Conservation (phyloP, 2,329 filamentous ascomycete species). For the Xylariaceae sp. region DNA sequence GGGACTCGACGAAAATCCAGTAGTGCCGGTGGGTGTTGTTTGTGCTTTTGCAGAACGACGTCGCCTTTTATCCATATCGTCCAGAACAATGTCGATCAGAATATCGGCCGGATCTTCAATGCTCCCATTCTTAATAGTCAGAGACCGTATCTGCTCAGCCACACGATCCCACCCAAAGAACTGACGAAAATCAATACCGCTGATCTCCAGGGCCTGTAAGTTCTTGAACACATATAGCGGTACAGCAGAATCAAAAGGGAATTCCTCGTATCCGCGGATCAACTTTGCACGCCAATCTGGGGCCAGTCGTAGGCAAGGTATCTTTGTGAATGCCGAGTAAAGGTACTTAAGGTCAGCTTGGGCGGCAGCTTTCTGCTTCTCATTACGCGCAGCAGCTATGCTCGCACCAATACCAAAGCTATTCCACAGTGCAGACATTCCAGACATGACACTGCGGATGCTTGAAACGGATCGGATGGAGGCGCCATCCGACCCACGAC, state of each 20-base stretch:
- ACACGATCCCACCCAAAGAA: slow-evolving; percentile 97
- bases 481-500: slow-evolving; percentile 75
- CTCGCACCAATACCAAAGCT: slow-evolving; percentile 78
- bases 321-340: slow-evolving; percentile 98
- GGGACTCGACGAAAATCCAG: slow-evolving; percentile 55
- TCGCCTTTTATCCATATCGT: slow-evolving; percentile 91
- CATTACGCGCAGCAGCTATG: slow-evolving; percentile 75
- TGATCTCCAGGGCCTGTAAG: slow-evolving; percentile 86
- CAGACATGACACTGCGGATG: slow-evolving; percentile 94
- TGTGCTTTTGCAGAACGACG: slow-evolving; percentile 84
- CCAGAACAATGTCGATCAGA: slow-evolving; percentile 86
- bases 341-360: slow-evolving; percentile 90
- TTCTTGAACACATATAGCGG: slow-evolving; percentile 98
- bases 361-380: slow-evolving; percentile 82
- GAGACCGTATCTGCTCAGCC: slow-evolving; percentile 83
- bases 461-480: slow-evolving; percentile 96
- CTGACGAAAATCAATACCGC: slow-evolving; percentile 91
- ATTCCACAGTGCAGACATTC: slow-evolving; percentile 90
- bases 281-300: slow-evolving; percentile 90
- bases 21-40: slow-evolving; percentile 70
- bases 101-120: slow-evolving; percentile 89
- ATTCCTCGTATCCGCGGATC: slow-evolving; percentile 93
- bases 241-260: slow-evolving; percentile 95
- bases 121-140: slow-evolving; percentile 82
- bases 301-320: slow-evolving; percentile 82